phyloP scores from a whole-genome alignment of 2,329 filamentous ascomycete species.

The Colletotrichum zoysiae region DNA sequence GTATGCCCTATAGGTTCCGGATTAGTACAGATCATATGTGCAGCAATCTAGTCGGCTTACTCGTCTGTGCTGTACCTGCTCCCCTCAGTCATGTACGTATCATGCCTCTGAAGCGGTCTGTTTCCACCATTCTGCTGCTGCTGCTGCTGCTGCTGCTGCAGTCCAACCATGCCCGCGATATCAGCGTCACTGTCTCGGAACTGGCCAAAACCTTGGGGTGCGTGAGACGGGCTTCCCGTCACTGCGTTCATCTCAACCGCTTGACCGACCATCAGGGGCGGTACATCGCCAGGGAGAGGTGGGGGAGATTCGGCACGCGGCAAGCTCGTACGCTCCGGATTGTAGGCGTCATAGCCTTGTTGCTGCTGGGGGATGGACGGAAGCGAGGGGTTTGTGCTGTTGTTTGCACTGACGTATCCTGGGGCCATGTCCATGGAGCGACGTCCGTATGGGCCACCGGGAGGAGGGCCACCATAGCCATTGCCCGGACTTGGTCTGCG shows the following conservation, averaged over 20 bases:
- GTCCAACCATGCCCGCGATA: slow-evolving; percentile 78
- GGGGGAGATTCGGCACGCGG: slow-evolving; percentile 75
- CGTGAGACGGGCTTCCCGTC: slow-evolving; percentile 63
- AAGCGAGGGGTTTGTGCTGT: slow-evolving; percentile 52
- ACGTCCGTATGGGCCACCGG: slow-evolving; percentile 51
- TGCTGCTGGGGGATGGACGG: slow-evolving; percentile 53
- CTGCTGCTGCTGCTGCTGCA: slow-evolving; percentile 60
- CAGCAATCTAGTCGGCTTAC: slow-evolving; percentile 64
- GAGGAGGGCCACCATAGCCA: slow-evolving; percentile 47
- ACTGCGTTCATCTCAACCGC: slow-evolving; percentile 85
- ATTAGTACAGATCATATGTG: slow-evolving; percentile 44
- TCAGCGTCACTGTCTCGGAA: slow-evolving; percentile 76
- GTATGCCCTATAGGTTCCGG: slow-evolving; percentile 64
- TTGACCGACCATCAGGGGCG: slow-evolving; percentile 65
- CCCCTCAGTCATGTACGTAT: slow-evolving; percentile 71
- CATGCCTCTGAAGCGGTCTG: slow-evolving; percentile 53
- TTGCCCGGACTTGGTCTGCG: slow-evolving; percentile 54
- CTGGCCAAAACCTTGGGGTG: slow-evolving; percentile 58
- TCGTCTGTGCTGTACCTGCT: slow-evolving; percentile 81
- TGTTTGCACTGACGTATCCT: slow-evolving; percentile 50
- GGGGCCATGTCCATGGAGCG: slow-evolving; percentile 53
- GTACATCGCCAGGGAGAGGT: slow-evolving; percentile 64
- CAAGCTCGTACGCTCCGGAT: slow-evolving; percentile 57
- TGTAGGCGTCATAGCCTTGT: slow-evolving; percentile 59
- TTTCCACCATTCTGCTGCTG: slow-evolving; percentile 59